Evolutionary conservation across 306 rosid genomes (phyloP).

Genomic region (Styphnolobium japonicum): DNA sequence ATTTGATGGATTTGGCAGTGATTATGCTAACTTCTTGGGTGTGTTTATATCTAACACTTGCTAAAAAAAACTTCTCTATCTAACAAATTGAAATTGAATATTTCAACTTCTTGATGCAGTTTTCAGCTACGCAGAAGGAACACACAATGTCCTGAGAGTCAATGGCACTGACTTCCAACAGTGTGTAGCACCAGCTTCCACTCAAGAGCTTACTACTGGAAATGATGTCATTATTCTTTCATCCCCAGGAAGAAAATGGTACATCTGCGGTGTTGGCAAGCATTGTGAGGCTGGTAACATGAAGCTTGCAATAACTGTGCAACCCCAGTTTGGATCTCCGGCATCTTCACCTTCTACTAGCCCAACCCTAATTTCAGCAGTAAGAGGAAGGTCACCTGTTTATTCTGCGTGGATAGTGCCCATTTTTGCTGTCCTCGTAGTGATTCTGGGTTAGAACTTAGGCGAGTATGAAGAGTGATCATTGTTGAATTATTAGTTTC

Average conservation of each 20-base stretch:
- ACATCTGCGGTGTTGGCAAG: conserved; percentile 35
- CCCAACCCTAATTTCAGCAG: neutral
- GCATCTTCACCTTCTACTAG: neutral
- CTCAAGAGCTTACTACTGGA: conserved; percentile 24
- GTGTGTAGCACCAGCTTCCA: conserved; percentile 17
- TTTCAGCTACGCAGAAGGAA: conserved; percentile 38
- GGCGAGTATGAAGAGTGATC: neutral
- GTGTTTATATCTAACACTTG: no score
- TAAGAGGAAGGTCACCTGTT: neutral
- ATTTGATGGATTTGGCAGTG: neutral
- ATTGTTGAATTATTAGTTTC: neutral
- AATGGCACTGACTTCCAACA: conserved; percentile 37
- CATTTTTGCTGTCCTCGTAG: neutral
- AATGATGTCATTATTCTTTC: conserved; percentile 33
- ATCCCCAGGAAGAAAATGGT: conserved; percentile 49
- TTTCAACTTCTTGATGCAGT: conserved; percentile 18
- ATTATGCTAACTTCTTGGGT: no score
- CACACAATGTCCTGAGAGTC: conserved; percentile 40
- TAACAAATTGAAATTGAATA: neutral
- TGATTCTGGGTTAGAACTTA: neutral
- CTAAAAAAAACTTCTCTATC: neutral
- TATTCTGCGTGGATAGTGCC: neutral
- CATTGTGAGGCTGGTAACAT: conserved; percentile 36
- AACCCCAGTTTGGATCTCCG: neutral
- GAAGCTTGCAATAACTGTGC: conserved; percentile 47